phyloP scores from a whole-genome alignment of 2,329 filamentous ascomycete genomes.

The Mollisia scopiformis region DNA sequence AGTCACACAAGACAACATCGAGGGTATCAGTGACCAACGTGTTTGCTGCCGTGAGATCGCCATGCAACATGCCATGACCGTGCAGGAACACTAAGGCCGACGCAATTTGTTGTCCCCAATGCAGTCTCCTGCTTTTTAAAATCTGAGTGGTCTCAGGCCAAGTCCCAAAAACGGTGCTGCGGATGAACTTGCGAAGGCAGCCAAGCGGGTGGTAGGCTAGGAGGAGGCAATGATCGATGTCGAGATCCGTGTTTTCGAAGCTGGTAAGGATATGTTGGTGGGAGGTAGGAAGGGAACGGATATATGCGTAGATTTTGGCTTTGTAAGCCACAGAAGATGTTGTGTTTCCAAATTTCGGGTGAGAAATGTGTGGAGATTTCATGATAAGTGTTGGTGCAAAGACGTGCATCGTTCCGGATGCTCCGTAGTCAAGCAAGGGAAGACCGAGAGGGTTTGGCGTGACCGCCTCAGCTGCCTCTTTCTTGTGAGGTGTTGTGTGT shows the following conservation, averaged over 20 bases:
- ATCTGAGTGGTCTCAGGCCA: neutral
- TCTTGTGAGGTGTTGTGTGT: no score
- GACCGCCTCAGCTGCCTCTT: no score
- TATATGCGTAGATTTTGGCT: neutral
- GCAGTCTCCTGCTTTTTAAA: neutral
- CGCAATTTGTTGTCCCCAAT: constrained; percentile 8
- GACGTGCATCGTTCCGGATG: no score
- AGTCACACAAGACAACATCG: constrained; percentile 12
- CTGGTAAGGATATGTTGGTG: neutral
- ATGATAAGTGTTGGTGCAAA: no score
- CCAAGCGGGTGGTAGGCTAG: constrained; percentile 5
- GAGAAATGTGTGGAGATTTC: neutral
- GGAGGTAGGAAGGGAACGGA: neutral
- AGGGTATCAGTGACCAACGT: constrained; percentile 7
- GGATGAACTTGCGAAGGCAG: constrained; percentile 2
- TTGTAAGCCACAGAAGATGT: neutral
- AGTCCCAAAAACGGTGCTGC: neutral
- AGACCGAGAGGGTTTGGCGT: no score
- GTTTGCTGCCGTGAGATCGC: constrained; percentile 9
- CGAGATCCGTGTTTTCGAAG: neutral
- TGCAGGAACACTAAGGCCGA: constrained; percentile 7
- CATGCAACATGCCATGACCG: constrained; percentile 8
- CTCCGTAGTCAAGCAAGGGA: no score
- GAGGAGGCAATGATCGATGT: neutral
- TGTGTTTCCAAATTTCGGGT: neutral